phyloP scores from a whole-genome alignment of 495 filamentous ascomycete genomes.

The Usnea hakonensis region DNA sequence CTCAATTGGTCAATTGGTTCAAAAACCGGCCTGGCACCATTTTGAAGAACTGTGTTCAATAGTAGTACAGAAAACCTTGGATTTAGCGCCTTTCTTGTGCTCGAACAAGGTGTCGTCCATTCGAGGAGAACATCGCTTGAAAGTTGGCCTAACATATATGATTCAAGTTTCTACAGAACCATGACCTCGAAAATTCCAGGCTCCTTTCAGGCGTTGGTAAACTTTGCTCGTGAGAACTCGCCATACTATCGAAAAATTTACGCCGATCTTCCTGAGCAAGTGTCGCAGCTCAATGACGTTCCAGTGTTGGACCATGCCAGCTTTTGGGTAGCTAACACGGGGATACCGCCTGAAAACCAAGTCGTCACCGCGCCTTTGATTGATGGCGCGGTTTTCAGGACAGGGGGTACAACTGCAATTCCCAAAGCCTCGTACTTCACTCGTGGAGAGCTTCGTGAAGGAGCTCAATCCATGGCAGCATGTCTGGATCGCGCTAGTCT shows the following conservation, averaged over 20 bases:
- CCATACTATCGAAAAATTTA: background rate
- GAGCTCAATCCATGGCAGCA: background rate
- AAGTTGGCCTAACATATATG: too few species aligned
- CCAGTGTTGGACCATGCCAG: background rate
- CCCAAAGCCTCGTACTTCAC: background rate
- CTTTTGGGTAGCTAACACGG: constrained; percentile 1
- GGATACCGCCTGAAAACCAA: background rate
- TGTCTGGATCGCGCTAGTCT: background rate
- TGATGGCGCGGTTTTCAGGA: background rate
- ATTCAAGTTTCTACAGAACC: background rate
- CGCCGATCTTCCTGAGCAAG: background rate
- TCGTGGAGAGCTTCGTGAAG: background rate
- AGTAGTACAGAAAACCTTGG: too few species aligned
- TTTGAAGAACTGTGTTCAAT: too few species aligned
- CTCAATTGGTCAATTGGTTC: too few species aligned
- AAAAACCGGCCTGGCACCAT: too few species aligned
- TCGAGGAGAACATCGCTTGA: too few species aligned
- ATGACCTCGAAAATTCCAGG: background rate
- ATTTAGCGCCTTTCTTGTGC: too few species aligned
- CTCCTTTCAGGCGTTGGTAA: background rate
- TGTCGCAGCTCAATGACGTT: background rate
- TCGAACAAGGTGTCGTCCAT: too few species aligned
- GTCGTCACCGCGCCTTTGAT: background rate
- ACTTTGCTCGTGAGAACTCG: background rate
- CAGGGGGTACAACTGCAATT: background rate